Conservation (phyloP, 352 stramenopile species). For the Phytophthora pinifolia region DNA sequence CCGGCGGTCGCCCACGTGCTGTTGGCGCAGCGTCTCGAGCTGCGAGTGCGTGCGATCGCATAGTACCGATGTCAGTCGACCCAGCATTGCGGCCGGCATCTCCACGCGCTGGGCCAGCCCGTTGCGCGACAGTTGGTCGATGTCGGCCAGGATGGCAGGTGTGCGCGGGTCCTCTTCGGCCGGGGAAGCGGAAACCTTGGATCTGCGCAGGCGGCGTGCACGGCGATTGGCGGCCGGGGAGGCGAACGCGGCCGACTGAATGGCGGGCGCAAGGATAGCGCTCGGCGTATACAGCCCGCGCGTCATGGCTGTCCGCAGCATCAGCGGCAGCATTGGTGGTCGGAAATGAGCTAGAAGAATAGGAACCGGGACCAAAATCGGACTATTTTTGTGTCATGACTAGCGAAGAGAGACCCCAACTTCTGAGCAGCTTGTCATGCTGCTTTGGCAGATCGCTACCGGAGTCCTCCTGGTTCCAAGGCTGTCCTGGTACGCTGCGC, state of each 20-base stretch:
- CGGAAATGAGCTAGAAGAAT: no score
- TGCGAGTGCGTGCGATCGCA: conserved; percentile 78
- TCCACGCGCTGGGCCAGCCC: conserved; percentile 66
- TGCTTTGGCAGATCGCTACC: no score
- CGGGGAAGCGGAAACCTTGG: conserved; percentile 11
- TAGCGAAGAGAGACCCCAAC: no score
- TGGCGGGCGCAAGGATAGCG: conserved; percentile 3
- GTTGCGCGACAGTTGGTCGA: conserved; percentile 65
- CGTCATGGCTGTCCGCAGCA: conserved; percentile 12
- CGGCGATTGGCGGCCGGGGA: conserved; percentile 40
- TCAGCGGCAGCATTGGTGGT: conserved; percentile 10
- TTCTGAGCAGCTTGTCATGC: no score
- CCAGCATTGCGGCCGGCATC: conserved; percentile 68
- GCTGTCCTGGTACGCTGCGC: no score
- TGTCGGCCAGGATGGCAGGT: conserved; percentile 45
- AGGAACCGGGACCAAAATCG: no score
- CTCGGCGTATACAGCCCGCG: neutral
- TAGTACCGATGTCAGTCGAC: conserved; percentile 58
- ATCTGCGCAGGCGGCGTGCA: conserved; percentile 44
- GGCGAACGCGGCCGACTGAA: conserved; percentile 23
- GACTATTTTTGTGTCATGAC: no score
- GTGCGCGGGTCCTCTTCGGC: conserved; percentile 5
- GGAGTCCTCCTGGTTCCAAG: no score
- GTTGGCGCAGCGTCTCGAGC: conserved; percentile 65
- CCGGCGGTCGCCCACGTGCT: conserved; percentile 46